These are phyloP conservation scores for Celoporthe dispersa DNA, from an alignment of 2,329 filamentous ascomycete species.

Conservation along the genomic window DNA sequence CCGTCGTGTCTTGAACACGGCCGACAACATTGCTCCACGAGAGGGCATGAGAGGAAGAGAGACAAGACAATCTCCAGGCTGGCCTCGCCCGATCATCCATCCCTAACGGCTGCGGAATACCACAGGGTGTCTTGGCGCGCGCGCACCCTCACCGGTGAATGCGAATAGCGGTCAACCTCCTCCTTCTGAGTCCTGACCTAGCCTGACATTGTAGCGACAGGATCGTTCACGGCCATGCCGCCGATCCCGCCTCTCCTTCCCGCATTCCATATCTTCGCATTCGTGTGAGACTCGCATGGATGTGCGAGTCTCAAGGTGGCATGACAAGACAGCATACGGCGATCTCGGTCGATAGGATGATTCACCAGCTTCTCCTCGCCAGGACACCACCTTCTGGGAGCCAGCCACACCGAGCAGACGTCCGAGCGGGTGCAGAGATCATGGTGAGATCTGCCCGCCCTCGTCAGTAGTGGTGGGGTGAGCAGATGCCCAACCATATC, in stretches of 20 bases:
- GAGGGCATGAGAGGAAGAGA: not conserved
- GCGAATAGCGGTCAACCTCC: slow-evolving; percentile 4
- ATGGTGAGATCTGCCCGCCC: slow-evolving; percentile 1
- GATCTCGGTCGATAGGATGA: not conserved
- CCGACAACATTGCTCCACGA: not conserved
- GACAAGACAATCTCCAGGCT: not conserved
- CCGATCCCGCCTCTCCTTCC: not conserved
- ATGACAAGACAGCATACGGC: not conserved
- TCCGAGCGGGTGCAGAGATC: slow-evolving; percentile 10
- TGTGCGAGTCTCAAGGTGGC: not conserved
- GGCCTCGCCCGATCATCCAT: not conserved
- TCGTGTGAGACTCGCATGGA: not conserved
- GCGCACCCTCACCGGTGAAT: not conserved
- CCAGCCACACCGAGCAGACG: not conserved
- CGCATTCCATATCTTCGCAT: not conserved
- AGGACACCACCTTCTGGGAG: not conserved
- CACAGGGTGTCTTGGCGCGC: not conserved
- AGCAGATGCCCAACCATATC: not conserved
- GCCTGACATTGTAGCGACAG: not conserved
- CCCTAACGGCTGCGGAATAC: not conserved
- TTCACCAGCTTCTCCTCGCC: not conserved
- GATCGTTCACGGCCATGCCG: not conserved
- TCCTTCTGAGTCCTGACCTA: not conserved
- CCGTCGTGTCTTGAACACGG: not conserved
- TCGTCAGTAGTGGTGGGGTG: not conserved